Evolutionary conservation across 148 eudicot genomes (phyloP).

Genomic region (Persicaria tinctoria): DNA sequence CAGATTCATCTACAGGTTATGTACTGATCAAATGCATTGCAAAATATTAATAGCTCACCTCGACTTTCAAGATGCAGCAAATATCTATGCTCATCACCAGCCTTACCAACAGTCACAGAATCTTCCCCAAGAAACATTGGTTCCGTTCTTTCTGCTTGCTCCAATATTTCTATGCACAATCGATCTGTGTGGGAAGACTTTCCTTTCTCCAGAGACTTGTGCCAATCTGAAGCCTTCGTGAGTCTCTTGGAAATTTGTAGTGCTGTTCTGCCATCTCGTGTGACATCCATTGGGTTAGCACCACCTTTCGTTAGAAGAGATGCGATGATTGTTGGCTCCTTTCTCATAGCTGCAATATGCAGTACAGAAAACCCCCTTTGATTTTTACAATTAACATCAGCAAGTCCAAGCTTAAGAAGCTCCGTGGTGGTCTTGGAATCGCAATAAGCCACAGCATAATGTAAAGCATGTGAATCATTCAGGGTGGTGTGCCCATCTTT

Average conservation of each 20-base stretch:
- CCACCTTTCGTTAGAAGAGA: constrained; percentile 83
- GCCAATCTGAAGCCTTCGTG: constrained; percentile 48
- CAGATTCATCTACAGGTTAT: no score
- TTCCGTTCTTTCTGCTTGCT: constrained; percentile 77
- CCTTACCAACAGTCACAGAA: constrained; percentile 62
- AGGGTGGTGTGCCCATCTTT: constrained; percentile 65
- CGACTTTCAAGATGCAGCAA: constrained; percentile 83
- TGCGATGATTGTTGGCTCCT: constrained; percentile 76
- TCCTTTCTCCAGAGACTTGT: constrained; percentile 49
- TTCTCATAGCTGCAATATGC: constrained; percentile 86
- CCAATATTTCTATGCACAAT: constrained; percentile 85
- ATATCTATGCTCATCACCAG: constrained; percentile 74
- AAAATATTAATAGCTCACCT: constrained; percentile 35
- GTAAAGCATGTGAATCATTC: constrained; percentile 77
- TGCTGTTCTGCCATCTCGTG: constrained; percentile 82
- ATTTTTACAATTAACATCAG: constrained; percentile 59
- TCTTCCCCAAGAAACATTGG: constrained; percentile 66
- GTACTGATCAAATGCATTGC: background rate
- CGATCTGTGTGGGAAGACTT: constrained; percentile 59
- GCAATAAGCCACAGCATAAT: constrained; percentile 84
- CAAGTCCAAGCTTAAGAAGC: constrained; percentile 71
- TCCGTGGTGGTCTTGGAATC: constrained; percentile 65
- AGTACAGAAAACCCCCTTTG: constrained; percentile 65
- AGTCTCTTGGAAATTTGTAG: constrained; percentile 72
- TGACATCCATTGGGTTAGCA: constrained; percentile 53